Conservation (phyloP, 177 flowering plant genomes). For the Tripterygium wilfordii region DNA sequence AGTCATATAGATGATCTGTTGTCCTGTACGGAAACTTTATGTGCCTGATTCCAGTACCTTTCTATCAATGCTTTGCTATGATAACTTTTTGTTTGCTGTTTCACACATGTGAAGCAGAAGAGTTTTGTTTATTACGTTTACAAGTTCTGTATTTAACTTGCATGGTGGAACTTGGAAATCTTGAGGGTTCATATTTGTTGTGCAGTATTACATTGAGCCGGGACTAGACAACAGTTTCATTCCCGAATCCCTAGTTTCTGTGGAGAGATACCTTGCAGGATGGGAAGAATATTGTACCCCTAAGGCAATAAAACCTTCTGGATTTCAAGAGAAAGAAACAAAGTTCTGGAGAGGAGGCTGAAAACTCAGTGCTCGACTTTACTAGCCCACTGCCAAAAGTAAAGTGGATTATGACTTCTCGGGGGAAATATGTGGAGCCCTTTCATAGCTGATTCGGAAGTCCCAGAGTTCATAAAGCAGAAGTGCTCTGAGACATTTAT, state of each 20-base stretch:
- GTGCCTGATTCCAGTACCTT: no score
- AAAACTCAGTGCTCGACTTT: conserved; percentile 11
- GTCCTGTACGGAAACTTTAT: no score
- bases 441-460: conserved; percentile 20
- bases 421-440: conserved; percentile 33
- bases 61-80: no score
- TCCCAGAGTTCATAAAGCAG: conserved; percentile 29
- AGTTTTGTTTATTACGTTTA: background rate
- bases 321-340: conserved; percentile 8
- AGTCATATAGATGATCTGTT: no score
- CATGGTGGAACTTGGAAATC: background rate
- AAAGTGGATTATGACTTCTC: conserved; percentile 36
- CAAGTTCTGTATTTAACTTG: background rate
- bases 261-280: conserved; percentile 27
- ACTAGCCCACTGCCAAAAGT: conserved; percentile 23
- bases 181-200: no score
- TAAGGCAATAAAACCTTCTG: no score
- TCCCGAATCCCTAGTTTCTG: conserved; percentile 29
- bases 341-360: background rate
- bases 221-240: conserved; percentile 30
- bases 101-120: no score
- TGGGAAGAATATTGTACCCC: conserved; percentile 10
- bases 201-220: conserved; percentile 45
- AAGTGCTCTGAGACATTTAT: conserved; percentile 32
- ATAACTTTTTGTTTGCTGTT: no score